Evolutionary conservation across 805 yeast species (phyloP), one percentile per base, ranked within the genome.

Genomic region (Wickerhamiella alocasiicola): DNA sequence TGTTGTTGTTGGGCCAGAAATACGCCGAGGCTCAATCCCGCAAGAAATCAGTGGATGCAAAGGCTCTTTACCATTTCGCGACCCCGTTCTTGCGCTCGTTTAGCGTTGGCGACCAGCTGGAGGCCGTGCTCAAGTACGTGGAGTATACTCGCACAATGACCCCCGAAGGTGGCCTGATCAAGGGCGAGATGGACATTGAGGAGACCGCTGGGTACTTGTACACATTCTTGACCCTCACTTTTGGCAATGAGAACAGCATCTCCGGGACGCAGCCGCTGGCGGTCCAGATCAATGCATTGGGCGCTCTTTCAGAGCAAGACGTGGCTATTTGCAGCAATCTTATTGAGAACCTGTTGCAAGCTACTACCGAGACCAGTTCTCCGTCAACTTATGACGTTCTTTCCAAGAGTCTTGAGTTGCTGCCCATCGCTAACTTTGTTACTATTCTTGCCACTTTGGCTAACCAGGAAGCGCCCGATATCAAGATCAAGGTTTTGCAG

Each of bases 1-100:
- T 88, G 47, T 78, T 82, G 52, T 67, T 91, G 50, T 71, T 88
- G 53, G 88, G 93, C 40, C 82, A 75, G 55, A 94, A 84, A 55
- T 81, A 74, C 53, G 72, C 77, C 6, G 64, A 65, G 23, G 7
- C 40, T 6, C 27, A 35, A 3, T 15, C 26, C n/a, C 35, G 40
- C 16, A 60, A 68, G 34, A 80, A 76, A 55, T 56, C 66, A 36
- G 71, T 74, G 29, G 95, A 84, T 42, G 72, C 83, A 30, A 70
- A 71, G 46, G 66, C 78, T 1, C 60, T 81, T 29, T 63, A 77
- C 43, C 94, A 82, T 49, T 88, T 88, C 56, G 67, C 79, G 1
- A 66, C 75, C 12, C 65, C 82, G 0, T 80, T 85, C 55, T 55
- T 83, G 59, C 73, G 76, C 45, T 70, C 71, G 23, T 85, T 88